These are phyloP conservation scores for Ensete glaucum DNA, from an alignment of 176 grass and related monocot species.

Conservation along the genomic window DNA sequence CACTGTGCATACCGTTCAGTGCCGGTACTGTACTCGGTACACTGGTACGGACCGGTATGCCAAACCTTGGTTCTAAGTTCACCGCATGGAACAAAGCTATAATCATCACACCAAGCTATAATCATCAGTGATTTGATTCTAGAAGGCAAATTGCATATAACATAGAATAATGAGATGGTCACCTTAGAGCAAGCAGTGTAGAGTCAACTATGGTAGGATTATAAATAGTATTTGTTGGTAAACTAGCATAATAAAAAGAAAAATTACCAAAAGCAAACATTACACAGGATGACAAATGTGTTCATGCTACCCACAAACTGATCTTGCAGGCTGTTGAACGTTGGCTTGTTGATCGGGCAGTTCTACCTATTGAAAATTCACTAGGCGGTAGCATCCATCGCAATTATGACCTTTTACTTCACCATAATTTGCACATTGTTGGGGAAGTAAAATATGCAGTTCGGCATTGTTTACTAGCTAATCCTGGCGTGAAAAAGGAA, in stretches of 20 bases:
- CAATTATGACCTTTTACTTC: conserved; percentile 76
- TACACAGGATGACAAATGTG: background rate
- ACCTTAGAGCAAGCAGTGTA: no score
- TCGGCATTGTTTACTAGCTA: conserved; percentile 53
- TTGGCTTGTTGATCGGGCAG: conserved; percentile 47
- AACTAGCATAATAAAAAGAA: background rate
- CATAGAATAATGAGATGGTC: no score
- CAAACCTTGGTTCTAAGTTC: no score
- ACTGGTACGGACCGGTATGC: no score
- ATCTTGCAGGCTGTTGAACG: conserved; percentile 43
- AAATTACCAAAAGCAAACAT: background rate
- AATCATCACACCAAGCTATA: no score
- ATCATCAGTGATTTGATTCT: no score
- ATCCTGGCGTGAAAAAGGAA: conserved; percentile 43
- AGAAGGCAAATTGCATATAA: no score
- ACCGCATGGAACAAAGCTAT: no score
- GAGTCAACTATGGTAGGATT: no score
- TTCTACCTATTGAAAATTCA: conserved; percentile 67
- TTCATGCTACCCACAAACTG: conserved; percentile 1
- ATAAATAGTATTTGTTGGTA: background rate
- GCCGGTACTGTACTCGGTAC: no score
- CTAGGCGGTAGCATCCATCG: conserved; percentile 77
- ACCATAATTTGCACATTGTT: conserved; percentile 59
- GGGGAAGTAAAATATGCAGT: conserved; percentile 55
- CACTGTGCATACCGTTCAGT: no score